phyloP scores from a whole-genome alignment of 2,329 filamentous ascomycete genomes.

The Paecilomyces sp. region DNA sequence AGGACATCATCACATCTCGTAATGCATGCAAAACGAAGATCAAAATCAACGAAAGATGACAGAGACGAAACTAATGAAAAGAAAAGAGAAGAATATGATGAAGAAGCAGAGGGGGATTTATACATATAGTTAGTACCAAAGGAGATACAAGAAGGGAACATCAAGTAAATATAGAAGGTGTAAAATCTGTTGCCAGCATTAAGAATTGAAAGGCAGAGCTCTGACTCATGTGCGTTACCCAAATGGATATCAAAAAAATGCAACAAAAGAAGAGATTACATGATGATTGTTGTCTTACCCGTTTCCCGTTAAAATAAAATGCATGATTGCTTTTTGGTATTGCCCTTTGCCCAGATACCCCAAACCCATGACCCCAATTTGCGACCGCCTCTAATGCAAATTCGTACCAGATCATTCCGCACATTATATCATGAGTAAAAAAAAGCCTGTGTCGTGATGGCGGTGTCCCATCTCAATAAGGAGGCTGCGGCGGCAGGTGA shows the following conservation, averaged over 20 bases:
- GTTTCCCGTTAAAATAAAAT: conserved; percentile 11
- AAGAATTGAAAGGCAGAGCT: background rate
- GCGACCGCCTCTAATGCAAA: background rate
- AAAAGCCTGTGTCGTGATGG: background rate
- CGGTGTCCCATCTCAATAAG: background rate
- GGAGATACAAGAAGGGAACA: conserved; percentile 1
- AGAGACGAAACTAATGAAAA: too few species aligned
- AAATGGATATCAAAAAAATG: conserved; percentile 2
- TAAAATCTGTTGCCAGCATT: conserved; percentile 1
- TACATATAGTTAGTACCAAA: background rate
- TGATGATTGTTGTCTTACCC: conserved; percentile 14
- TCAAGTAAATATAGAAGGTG: background rate
- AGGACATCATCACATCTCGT: background rate
- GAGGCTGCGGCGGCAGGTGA: background rate
- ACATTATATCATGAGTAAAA: background rate
- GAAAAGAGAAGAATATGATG: background rate
- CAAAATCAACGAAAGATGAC: too few species aligned
- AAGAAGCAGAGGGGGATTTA: background rate
- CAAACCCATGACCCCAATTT: background rate
- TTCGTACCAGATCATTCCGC: background rate
- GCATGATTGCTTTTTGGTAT: background rate
- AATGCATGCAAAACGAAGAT: background rate
- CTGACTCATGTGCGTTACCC: background rate
- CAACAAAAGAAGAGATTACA: conserved; percentile 3
- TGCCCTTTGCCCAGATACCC: background rate